Conservation (phyloP, 805 yeast species). For the Starmera caribaea region DNA sequence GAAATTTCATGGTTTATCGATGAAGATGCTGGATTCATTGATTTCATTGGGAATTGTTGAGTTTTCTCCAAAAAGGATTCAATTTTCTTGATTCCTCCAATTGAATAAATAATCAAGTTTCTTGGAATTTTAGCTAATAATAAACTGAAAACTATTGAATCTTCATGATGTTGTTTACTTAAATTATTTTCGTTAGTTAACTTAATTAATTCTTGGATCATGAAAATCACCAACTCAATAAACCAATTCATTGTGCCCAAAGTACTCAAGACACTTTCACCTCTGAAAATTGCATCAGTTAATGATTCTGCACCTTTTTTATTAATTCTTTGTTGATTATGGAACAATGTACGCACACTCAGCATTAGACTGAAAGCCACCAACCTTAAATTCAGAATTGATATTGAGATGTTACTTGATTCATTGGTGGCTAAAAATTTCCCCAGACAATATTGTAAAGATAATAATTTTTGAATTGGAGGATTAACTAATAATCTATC, state of each 20-base stretch:
- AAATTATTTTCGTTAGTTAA: slow-evolving; percentile 15
- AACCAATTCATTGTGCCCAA: slow-evolving; percentile 85
- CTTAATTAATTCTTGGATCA: slow-evolving; percentile 64
- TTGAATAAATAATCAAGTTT: slow-evolving; percentile 53
- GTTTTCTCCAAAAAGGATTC: slow-evolving; percentile 16
- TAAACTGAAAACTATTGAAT: slow-evolving; percentile 45
- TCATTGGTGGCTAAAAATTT: slow-evolving; percentile 18
- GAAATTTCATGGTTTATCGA: slow-evolving; percentile 45
- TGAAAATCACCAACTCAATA: slow-evolving; percentile 61
- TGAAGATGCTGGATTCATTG: neutral
- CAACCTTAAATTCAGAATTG: slow-evolving; percentile 57
- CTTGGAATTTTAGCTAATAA: slow-evolving; percentile 63
- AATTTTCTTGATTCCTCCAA: slow-evolving; percentile 56
- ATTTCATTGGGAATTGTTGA: slow-evolving; percentile 10
- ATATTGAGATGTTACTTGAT: slow-evolving; percentile 28
- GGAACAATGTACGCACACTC: slow-evolving; percentile 46
- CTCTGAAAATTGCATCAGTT: slow-evolving; percentile 46
- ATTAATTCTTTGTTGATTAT: slow-evolving; percentile 52
- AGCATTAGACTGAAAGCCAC: slow-evolving; percentile 64
- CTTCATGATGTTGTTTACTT: slow-evolving; percentile 4
- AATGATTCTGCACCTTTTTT: slow-evolving; percentile 35
- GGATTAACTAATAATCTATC: slow-evolving; percentile 71
- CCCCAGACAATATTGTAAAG: slow-evolving; percentile 63
- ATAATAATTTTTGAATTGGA: slow-evolving; percentile 63
- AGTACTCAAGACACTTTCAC: slow-evolving; percentile 51